These are phyloP conservation scores for Penicillium sp. DNA, from an alignment of 2,329 filamentous ascomycete species.

Conservation along the genomic window DNA sequence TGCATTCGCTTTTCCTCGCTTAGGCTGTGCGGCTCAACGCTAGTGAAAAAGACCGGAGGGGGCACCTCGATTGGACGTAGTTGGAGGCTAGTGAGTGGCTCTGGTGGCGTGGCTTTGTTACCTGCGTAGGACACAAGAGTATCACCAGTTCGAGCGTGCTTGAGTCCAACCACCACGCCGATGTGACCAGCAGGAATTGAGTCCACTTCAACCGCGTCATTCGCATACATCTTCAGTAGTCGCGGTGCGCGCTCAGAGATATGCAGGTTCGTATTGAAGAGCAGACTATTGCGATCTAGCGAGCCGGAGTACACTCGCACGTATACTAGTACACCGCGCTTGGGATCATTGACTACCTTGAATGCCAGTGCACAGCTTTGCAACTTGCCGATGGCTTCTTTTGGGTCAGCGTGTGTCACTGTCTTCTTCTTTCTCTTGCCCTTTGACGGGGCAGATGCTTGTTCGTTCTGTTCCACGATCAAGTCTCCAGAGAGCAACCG, in stretches of 20 bases:
- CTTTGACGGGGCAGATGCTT: conserved; percentile 33
- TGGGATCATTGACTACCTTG: conserved; percentile 88
- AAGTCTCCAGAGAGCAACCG: conserved; percentile 49
- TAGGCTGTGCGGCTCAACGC: conserved; percentile 76
- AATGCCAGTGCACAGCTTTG: conserved; percentile 71
- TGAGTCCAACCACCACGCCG: conserved; percentile 86
- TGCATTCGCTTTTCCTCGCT: conserved; percentile 78
- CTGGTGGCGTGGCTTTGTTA: conserved; percentile 62
- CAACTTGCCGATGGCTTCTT: conserved; percentile 57
- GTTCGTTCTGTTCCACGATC: conserved; percentile 34
- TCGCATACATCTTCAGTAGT: conserved; percentile 85
- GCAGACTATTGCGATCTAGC: conserved; percentile 67
- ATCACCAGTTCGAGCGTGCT: conserved; percentile 88
- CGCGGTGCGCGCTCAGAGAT: conserved; percentile 76
- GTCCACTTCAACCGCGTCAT: conserved; percentile 79
- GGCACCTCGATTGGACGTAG: conserved; percentile 85
- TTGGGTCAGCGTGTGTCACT: conserved; percentile 46
- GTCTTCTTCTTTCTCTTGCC: conserved; percentile 45
- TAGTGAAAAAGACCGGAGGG: conserved; percentile 94
- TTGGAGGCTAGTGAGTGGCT: conserved; percentile 70
- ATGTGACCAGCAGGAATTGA: conserved; percentile 84
- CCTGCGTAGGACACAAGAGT: conserved; percentile 75
- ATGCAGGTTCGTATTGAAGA: conserved; percentile 85
- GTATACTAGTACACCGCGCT: conserved; percentile 84
- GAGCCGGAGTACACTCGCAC: conserved; percentile 87